Base-by-base conservation (phyloP, 345 rosid species). In the Hevea brasiliensis region DNA sequence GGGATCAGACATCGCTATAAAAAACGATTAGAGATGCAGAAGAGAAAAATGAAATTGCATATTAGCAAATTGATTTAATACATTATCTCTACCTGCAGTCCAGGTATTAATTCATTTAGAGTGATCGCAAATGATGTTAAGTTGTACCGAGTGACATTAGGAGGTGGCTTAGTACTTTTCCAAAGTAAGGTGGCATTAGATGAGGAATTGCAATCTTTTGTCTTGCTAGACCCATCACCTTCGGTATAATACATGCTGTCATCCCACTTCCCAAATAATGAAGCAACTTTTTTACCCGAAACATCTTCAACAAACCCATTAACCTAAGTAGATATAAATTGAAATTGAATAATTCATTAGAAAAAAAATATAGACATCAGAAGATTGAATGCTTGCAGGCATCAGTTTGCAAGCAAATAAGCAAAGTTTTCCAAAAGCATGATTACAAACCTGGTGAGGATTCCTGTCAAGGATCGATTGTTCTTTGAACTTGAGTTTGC, bases 221-320 rank as follows among this genome's bases (percentile, higher is more conserved):
- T 60, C 78, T 86, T 90, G 80, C 88, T 84, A 69, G 54, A 70
- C 66, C 83, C 88, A 63, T 89, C 97, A 61, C 86, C 89, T 18
- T 56, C 51, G 27, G 76, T 71, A 83, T 89, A 90, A 77, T 88
- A 82, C 81, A 95, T 85, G 72, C 93, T 85, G 78, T 95, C 98
- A 76, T 93, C 90, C 99, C 99, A 96, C 83, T 91, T 96, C 81
- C 99, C 99, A 80, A 78, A 86, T 65, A 96, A 26, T n/a, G 92
- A 86, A 26, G 96, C 96, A 44, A 80, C 87, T 74, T 89, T 96
- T 72, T 80, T 70, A 23, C 94, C 94, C 27, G 73, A 27, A 77
- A 76, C 70, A 71, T 90, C 97, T 84, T 93, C 98, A 68, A 96
- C 91, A 81, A 82, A 84, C 59, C 99, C 99, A 76, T 91, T 85